Base-by-base conservation (phyloP, 441 rosid species). In the Euphorbia schlechtendalii region DNA sequence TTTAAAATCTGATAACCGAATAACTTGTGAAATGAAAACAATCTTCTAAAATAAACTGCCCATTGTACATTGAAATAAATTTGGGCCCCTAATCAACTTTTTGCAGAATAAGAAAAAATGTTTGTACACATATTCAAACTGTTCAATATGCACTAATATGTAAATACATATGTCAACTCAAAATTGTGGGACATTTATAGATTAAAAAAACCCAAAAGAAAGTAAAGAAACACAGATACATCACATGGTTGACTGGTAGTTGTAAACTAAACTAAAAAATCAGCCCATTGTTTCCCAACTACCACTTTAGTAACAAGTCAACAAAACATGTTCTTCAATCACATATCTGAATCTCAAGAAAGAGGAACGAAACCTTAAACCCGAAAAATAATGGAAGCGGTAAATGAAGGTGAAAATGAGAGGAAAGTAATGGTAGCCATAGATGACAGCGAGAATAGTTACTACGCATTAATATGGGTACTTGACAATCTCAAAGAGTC, bases 361-460 rank as follows among this genome's bases (percentile, higher is more conserved):
- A 38, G 41, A 38, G 10, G 7, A 38, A 38, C 11, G 1, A 41
- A 41, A 10, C 46, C 1, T 41, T 12, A 8, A 41, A 12, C 14
- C 12, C 14, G 2, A 15, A 24, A 46, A n/a, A n/a, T n/a, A 32
- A 32, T 32, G 34, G 34, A 32, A 32, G 34, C 34, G 3, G 34
- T 32, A 32, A 32, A 32, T 2, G 6, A 2, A 32, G 34, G 34
- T 2, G 34, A 13, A 17, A 17, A 3, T 2, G 75, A 69, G 21
- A 64, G 59, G 77, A 78, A 72, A 65, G 71, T 81, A 73, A 78
- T 78, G 81, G 51, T 76, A 63, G 85, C 79, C n/a, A 68, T 76
- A 2, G 85, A 78, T 48, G 81, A 76, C 53, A 69, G 77, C 12
- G 81, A 81, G 30, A 61, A 22, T 56, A 78, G 81, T 61, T 56